A percentile compares a stretch with the other conserved stretches of the same genome.
Evolutionary conservation across 768 basidiomycete genomes (phyloP).

Genomic region (Phallus indusiatus): DNA sequence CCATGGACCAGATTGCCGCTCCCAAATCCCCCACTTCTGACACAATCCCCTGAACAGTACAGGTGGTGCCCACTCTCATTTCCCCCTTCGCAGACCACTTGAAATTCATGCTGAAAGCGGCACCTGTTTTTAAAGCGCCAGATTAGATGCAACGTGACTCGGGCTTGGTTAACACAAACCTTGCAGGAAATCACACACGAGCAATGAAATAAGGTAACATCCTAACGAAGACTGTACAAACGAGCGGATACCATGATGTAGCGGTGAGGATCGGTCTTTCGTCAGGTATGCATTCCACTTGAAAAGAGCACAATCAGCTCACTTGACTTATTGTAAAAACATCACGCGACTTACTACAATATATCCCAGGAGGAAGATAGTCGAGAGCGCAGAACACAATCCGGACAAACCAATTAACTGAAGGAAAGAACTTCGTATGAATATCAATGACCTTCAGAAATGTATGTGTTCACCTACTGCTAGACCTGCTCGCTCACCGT

Average conservation of each 20-base stretch:
- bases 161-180: background rate
- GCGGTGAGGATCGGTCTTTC: background rate
- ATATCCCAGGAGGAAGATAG: background rate
- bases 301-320: background rate
- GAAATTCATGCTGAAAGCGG: conserved; percentile 2
- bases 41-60: conserved; percentile 3
- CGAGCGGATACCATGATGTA: conserved; percentile 3
- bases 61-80: background rate
- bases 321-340: background rate
- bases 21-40: conserved; percentile 8
- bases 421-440: background rate
- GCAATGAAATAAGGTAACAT: conserved; percentile 4
- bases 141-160: background rate
- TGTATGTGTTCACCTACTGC: background rate
- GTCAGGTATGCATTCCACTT: conserved; percentile 6
- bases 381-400: background rate
- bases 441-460: background rate
- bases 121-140: background rate
- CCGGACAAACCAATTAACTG: background rate
- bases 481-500: background rate
- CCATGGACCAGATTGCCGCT: conserved; percentile 8
- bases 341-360: background rate
- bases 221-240: conserved; percentile 6
- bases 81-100: background rate
- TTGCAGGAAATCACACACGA: conserved; percentile 7